Base-by-base conservation (phyloP, 257 asterid genomes). In the Catharanthus roseus region DNA sequence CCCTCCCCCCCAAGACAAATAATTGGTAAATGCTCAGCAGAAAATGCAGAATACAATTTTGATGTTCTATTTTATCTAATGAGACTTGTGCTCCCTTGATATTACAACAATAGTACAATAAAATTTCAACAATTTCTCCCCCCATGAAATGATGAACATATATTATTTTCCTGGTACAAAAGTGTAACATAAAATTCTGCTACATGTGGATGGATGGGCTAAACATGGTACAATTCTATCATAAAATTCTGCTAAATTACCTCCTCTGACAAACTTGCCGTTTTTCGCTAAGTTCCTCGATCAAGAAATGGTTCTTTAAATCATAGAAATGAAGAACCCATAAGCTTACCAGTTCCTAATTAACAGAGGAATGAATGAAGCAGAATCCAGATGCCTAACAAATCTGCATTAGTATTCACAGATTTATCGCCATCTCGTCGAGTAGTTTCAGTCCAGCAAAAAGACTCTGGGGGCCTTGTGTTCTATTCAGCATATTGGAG, bases 371-470 rank as follows among this genome's bases (percentile, higher is more conserved):
- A 50, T 38, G n/a, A 38, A 38, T 51, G 77, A 28, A 34, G 71
- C 56, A 39, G 47, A n/a, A 56, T 73, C 21, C 28, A 38, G 69
- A 66, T 51, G 13, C 63, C 69, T 29, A 44, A 31, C 3, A 29
- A 45, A 9, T 42, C 58, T 10, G 31, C 51, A 2, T 16, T 6
- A 51, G 12, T 73, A 54, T 73, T 56, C 72, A 73, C 38, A 53
- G 67, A 19, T 54, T 51, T 26, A 53, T 65, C 3, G 65, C 34
- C 16, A 29, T 39, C 65, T 65, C 67, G 50, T 51, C 45, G n/a
- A 49, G 76, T 63, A 23, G 70, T 72, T 72, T 58, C 74, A 29
- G 45, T 60, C 33, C 33, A 8, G 75, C 47, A 8, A 31, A 16
- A 21, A 11, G 10, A 38, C 0, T 0, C 10, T 60, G 21, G 68